phyloP scores from a whole-genome alignment of 2,329 filamentous ascomycete genomes.

The Bipolaris zeicola region DNA sequence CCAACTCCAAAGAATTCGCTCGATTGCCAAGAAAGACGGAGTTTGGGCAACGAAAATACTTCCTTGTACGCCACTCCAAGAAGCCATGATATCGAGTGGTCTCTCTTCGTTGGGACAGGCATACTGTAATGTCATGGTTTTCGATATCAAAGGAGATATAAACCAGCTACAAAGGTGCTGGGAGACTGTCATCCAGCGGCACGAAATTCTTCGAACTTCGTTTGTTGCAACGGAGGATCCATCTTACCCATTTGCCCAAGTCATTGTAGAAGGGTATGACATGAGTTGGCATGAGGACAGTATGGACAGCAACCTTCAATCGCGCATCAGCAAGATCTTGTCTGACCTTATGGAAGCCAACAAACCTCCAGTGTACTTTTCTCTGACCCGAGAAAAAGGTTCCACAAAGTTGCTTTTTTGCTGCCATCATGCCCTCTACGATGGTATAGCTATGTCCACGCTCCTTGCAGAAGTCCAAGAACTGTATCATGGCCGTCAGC shows the following conservation, averaged over 20 bases:
- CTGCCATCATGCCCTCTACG: slow-evolving; percentile 85
- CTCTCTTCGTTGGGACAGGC: slow-evolving; percentile 52
- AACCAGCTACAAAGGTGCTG: slow-evolving; percentile 64
- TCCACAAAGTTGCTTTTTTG: slow-evolving; percentile 53
- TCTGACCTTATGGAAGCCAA: slow-evolving; percentile 52
- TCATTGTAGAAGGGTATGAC: slow-evolving; percentile 62
- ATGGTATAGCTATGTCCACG: slow-evolving; percentile 75
- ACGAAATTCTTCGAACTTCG: slow-evolving; percentile 77
- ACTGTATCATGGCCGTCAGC: slow-evolving; percentile 54
- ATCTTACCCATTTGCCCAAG: slow-evolving; percentile 71
- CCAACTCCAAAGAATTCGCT: slow-evolving; percentile 23
- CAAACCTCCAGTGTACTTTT: slow-evolving; percentile 47
- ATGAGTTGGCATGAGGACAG: slow-evolving; percentile 49
- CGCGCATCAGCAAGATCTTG: slow-evolving; percentile 54
- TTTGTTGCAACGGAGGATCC: slow-evolving; percentile 70
- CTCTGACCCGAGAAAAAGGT: slow-evolving; percentile 23
- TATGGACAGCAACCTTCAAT: slow-evolving; percentile 35
- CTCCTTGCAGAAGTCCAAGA: slow-evolving; percentile 74
- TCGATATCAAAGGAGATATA: slow-evolving; percentile 62
- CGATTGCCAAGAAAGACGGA: slow-evolving; percentile 16
- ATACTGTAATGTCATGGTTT: slow-evolving; percentile 75
- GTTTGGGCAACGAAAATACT: slow-evolving; percentile 62
- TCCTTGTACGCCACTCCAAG: slow-evolving; percentile 85
- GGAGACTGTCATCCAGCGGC: slow-evolving; percentile 65
- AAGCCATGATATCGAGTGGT: slow-evolving; percentile 77